Base-by-base conservation (phyloP, 805 yeast species). In the Wickerhamiella siamensis region DNA sequence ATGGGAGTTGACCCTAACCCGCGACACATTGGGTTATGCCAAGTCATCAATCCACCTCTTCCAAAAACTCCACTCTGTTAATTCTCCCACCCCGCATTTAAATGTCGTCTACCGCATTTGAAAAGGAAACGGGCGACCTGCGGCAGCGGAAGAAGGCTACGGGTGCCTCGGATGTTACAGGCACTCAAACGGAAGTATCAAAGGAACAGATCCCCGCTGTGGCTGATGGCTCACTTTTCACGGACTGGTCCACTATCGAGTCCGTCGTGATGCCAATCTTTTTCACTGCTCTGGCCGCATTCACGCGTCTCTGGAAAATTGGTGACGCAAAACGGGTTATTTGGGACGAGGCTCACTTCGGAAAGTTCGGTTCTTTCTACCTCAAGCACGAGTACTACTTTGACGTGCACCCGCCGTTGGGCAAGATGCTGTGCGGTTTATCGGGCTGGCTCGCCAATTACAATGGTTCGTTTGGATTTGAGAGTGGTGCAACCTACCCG, bases 351-450 rank as follows among this genome's bases (percentile, higher is more conserved):
- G 69, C 66, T 31, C 70, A 65, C 46, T 88, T 65, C 46, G 70
- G 70, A 37, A 65, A 65, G 51, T 65, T 65, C 46, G 70, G 70
- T 18, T 53, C 59, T 18, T 62, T 58, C 62, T 88, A 88, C 61
- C 64, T 88, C 45, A 82, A 88, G 61, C 71, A 95, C 47, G 80
- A 95, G 0, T 91, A 83, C 61, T 91, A 84, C 61, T 91, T 91
- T 56, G 99, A 91, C 63, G 75, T 91, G 40, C 99, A 91, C 63
- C 99, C 99, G 8, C 99, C 99, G 18, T 83, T 91, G 61, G 98
- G 95, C 42, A 91, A 91, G 60, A 69, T 91, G 59, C 68, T 87
- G 51, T 83, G 88, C 62, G 97, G 97, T 0, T 70, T 77, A 44
- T 83, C 79, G 32, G 99, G 98, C 34, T 84, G 79, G 69, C 53